Evolutionary conservation across 2,329 filamentous ascomycete genomes (phyloP).

Genomic region (Cadophora malorum): DNA sequence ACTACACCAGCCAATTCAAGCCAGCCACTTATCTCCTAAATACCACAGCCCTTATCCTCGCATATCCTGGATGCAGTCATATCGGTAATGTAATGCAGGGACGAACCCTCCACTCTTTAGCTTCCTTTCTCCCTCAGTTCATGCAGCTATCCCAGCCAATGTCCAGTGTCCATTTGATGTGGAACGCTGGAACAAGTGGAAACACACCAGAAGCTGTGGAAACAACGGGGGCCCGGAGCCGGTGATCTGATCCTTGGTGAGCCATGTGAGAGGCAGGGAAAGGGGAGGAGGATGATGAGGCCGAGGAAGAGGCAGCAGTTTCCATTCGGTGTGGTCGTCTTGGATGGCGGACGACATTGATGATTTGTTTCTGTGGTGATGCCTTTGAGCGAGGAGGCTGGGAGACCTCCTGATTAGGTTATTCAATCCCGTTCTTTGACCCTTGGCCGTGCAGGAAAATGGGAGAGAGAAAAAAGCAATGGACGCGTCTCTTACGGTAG

Average conservation of each 20-base stretch:
- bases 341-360: background rate
- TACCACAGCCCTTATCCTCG: background rate
- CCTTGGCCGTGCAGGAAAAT: background rate
- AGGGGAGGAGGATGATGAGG: background rate
- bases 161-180: background rate
- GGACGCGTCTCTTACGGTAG: background rate
- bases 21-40: background rate
- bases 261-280: conserved; percentile 10
- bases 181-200: conserved; percentile 18
- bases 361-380: background rate
- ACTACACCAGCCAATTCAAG: background rate
- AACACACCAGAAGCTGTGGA: conserved; percentile 21
- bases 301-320: background rate
- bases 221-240: background rate
- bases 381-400: background rate
- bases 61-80: background rate
- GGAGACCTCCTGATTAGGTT: background rate
- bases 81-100: conserved; percentile 8
- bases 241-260: conserved; percentile 5
- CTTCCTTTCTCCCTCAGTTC: background rate
- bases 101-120: background rate
- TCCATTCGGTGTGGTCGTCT: background rate
- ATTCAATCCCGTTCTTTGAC: background rate
- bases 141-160: conserved; percentile 1
- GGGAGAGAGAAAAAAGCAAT: background rate